These are phyloP conservation scores for Theileria equi DNA, from an alignment of 169 alveolate species.

Conservation along the genomic window DNA sequence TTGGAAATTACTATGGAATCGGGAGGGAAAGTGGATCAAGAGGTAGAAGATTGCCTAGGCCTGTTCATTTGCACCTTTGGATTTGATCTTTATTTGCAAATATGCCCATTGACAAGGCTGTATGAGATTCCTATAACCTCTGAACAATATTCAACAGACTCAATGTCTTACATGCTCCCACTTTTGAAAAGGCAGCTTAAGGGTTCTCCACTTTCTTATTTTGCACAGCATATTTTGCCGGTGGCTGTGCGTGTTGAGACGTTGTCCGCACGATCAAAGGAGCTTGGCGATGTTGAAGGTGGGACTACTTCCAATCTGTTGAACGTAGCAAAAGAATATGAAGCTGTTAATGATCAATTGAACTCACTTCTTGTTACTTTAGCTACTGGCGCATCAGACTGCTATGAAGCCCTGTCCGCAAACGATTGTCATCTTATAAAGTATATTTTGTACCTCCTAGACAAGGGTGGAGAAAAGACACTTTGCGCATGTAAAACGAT, in stretches of 20 bases:
- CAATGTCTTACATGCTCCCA: constrained; percentile 54
- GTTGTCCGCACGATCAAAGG: neutral
- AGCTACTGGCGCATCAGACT: constrained; percentile 14
- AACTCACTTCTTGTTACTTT: constrained; percentile 17
- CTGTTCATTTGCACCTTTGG: constrained; percentile 43
- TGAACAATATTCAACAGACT: constrained; percentile 19
- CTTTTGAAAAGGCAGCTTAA: constrained; percentile 49
- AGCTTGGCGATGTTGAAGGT: neutral
- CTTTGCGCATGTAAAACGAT: constrained; percentile 29
- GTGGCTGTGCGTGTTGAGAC: constrained; percentile 19
- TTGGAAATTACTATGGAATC: constrained; percentile 46
- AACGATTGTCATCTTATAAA: constrained; percentile 44
- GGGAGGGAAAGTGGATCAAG: constrained; percentile 45
- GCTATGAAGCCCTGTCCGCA: constrained; percentile 14
- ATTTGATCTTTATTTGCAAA: constrained; percentile 38
- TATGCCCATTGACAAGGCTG: constrained; percentile 34
- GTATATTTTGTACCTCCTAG: constrained; percentile 28
- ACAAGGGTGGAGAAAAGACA: constrained; percentile 11
- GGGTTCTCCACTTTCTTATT: constrained; percentile 14
- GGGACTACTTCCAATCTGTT: neutral
- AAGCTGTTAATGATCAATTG: constrained; percentile 12
- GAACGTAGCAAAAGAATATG: constrained; percentile 20
- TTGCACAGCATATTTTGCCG: constrained; percentile 41
- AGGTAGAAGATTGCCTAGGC: constrained; percentile 57
- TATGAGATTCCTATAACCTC: constrained; percentile 49